phyloP scores from a whole-genome alignment of 1,284 basidiomycete species.

The Bothia castanella region DNA sequence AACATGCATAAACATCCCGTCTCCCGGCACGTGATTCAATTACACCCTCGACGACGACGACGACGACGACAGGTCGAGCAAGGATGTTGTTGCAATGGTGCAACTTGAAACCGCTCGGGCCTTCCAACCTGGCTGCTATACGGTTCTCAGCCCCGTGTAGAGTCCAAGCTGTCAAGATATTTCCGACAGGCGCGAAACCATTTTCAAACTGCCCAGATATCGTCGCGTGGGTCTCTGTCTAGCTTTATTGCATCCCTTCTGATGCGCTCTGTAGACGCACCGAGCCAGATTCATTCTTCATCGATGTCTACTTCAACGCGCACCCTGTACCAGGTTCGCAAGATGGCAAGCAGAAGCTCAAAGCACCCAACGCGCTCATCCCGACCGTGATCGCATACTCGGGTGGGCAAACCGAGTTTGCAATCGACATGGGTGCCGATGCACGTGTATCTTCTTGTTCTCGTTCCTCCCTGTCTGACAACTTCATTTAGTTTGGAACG shows the following conservation, averaged over 20 bases:
- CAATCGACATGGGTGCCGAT: constrained; percentile 65
- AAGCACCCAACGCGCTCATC: constrained; percentile 65
- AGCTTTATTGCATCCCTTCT: constrained; percentile 2
- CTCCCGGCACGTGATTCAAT: constrained; percentile 15
- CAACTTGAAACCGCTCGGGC: constrained; percentile 55
- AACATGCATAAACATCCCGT: constrained; percentile 20
- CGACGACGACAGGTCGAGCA: neutral
- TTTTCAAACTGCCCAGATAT: constrained; percentile 57
- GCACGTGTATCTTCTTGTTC: constrained; percentile 36
- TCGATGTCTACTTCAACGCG: constrained; percentile 71
- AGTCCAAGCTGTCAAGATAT: constrained; percentile 24
- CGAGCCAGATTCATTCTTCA: constrained; percentile 65
- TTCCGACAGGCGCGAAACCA: constrained; percentile 36
- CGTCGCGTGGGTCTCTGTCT: constrained; percentile 52
- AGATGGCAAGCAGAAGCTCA: constrained; percentile 54
- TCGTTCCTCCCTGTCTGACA: constrained; percentile 14
- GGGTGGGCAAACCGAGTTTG: constrained; percentile 62
- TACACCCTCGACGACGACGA: neutral
- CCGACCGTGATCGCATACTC: constrained; percentile 68
- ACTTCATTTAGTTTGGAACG: constrained; percentile 55
- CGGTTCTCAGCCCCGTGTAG: constrained; percentile 25
- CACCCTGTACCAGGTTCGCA: constrained; percentile 40
- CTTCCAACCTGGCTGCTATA: constrained; percentile 37
- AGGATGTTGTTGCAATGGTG: constrained; percentile 61
- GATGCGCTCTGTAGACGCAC: constrained; percentile 48